phyloP scores from a whole-genome alignment of 495 filamentous ascomycete genomes.

The Xylaria venustula region DNA sequence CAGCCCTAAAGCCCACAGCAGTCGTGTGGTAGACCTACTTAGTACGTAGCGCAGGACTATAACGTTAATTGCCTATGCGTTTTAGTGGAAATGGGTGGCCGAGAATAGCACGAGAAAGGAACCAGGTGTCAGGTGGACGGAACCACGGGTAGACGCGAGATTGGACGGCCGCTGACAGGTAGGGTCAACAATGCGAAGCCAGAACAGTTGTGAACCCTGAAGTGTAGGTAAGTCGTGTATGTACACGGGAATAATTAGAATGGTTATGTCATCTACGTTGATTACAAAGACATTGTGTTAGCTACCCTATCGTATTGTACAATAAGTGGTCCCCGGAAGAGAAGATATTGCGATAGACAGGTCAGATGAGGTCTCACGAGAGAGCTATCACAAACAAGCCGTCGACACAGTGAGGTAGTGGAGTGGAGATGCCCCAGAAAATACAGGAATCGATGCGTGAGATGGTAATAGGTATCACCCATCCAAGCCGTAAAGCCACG shows the following conservation, averaged over 20 bases:
- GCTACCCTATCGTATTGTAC: neutral
- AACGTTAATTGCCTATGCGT: neutral
- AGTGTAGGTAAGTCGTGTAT: neutral
- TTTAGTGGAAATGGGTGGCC: too few relatives aligned
- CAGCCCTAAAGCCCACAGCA: conserved; percentile 10
- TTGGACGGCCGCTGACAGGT: neutral
- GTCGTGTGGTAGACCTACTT: neutral
- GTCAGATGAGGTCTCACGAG: neutral
- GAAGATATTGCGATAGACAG: neutral
- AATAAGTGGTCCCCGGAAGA: neutral
- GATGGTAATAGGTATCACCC: conserved; percentile 12
- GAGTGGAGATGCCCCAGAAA: conserved; percentile 1
- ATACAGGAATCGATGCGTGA: neutral
- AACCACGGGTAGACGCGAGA: neutral
- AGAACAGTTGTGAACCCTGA: neutral
- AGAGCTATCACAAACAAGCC: neutral
- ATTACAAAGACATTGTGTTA: neutral
- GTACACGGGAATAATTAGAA: neutral
- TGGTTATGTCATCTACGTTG: neutral
- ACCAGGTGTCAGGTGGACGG: too few relatives aligned
- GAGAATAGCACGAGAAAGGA: too few relatives aligned
- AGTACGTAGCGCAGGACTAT: neutral
- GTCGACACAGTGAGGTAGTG: neutral
- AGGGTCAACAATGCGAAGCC: neutral
- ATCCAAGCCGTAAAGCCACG: conserved; percentile 5